Evolutionary conservation across 768 basidiomycete species (phyloP), one percentile per base, ranked within the genome.

Genomic region (Xanthoconium purpureum): DNA sequence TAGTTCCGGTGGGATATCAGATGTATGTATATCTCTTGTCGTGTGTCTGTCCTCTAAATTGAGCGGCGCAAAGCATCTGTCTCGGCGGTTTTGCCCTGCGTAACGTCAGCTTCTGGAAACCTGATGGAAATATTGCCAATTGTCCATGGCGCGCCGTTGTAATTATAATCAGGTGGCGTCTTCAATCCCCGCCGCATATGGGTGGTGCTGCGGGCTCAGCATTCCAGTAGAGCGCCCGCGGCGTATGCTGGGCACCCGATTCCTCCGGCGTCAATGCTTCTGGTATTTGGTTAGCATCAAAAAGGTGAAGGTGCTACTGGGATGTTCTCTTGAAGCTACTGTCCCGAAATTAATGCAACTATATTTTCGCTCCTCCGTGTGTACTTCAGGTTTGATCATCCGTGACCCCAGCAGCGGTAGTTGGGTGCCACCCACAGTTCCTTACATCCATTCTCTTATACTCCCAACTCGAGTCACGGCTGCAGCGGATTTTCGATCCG

Each of bases 51-150:
- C 47, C 18, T 42, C 36, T 55, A 50, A 47, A 29, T 40, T 51
- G 52, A 39, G 38, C 39, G 56, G 60, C 52, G 55, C 52, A 52
- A 54, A 36, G 30, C 13, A n/a, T 15, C 47, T 30, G 37, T 30
- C 39, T 55, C 28, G 51, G 53, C 51, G 5, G 36, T 12, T 46
- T 49, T 56, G 20, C 12, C 10, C 29, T 24, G 24, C 24, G 24
- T 24, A 12, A 14, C 17, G 5, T 15, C 17, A 14, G 38, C 12
- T 44, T 56, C 38, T 17, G 28, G 50, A 39, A 20, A 40, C 12
- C 18, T 52, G 36, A 58, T 37, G 36, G 47, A 39, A 53, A 24
- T 18, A 32, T 24, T 36, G 28, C 15, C 15, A 30, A 32, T 33
- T 32, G 28, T 35, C 36, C n/a, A 17, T 7, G 50, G 49, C 37